Conservation (phyloP, 805 yeast species). For the Metschnikowia gruessii region DNA sequence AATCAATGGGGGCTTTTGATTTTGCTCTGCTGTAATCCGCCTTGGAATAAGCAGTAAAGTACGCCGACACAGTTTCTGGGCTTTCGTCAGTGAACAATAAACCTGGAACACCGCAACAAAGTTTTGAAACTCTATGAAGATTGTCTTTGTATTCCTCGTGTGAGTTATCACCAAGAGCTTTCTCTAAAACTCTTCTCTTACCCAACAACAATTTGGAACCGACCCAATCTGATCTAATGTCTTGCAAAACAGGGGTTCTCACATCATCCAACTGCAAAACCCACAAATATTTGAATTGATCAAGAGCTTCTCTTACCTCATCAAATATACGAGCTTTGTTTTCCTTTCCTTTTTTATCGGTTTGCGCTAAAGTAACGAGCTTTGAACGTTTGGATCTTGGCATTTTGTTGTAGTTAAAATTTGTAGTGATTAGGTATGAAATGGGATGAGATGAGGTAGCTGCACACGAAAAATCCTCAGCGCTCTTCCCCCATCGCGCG, state of each 20-base stretch:
- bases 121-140: conserved; percentile 62
- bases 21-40: conserved; percentile 91
- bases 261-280: conserved; percentile 85
- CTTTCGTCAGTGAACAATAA: conserved; percentile 85
- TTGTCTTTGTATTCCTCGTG: conserved; percentile 91
- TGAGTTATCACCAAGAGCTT: conserved; percentile 83
- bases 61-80: conserved; percentile 85
- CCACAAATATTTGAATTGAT: conserved; percentile 76
- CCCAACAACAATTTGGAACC: conserved; percentile 91
- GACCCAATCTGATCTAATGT: conserved; percentile 86
- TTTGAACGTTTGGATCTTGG: conserved; percentile 97
- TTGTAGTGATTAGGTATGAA: conserved; percentile 2
- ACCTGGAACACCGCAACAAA: conserved; percentile 78
- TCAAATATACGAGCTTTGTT: conserved; percentile 89
- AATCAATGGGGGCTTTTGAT: conserved; percentile 74
- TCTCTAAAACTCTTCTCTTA: conserved; percentile 87
- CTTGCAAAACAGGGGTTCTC: conserved; percentile 93
- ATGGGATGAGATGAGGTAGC: conserved; percentile 14
- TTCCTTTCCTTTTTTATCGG: conserved; percentile 93
- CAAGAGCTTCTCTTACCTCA: conserved; percentile 80
- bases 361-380: conserved; percentile 91
- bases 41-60: conserved; percentile 73
- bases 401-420: conserved; percentile 45
- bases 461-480: conserved; percentile 7
- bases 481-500: conserved; percentile 3